Percentiles rank a stretch among this genome's conserved stretches.
phyloP scores from a whole-genome alignment of 164 flowering plant genomes.

The Vitis amurensis region DNA sequence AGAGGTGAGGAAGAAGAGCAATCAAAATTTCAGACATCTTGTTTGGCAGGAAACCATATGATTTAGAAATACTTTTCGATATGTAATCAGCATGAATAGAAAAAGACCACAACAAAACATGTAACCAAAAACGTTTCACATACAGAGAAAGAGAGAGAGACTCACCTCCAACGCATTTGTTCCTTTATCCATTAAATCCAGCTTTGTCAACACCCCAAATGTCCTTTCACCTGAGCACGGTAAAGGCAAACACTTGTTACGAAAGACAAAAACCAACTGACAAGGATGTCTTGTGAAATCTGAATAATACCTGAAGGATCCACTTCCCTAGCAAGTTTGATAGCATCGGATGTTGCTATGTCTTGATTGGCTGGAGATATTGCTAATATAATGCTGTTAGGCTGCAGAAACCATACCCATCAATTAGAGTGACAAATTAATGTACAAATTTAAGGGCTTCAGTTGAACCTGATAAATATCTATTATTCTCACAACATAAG shows the following conservation, averaged over 20 bases:
- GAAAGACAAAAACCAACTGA: not conserved
- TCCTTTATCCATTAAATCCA: constrained; percentile 84
- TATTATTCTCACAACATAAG: too few relatives aligned
- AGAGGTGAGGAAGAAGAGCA: not conserved
- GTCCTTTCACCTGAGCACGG: constrained; percentile 60
- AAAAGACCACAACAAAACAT: too few relatives aligned
- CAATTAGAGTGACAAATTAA: not conserved
- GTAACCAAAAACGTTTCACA: not conserved
- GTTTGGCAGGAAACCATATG: not conserved
- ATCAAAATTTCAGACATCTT: not conserved
- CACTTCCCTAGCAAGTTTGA: constrained; percentile 70
- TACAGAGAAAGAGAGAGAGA: constrained; percentile 4
- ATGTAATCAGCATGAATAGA: not conserved
- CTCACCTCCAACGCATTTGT: constrained; percentile 76
- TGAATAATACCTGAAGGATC: constrained; percentile 56
- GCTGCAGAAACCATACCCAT: constrained; percentile 35
- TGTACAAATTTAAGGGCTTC: not conserved
- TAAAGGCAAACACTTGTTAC: not conserved
- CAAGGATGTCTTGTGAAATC: not conserved
- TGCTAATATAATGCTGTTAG: constrained; percentile 66
- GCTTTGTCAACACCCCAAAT: constrained; percentile 77
- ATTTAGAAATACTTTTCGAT: not conserved
- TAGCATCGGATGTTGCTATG: constrained; percentile 87
- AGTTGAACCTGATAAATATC: not conserved
- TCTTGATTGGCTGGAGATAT: constrained; percentile 84